Percentiles rank a stretch among this genome's conserved stretches.
phyloP scores from a whole-genome alignment of 805 yeast genomes.

The Hyphopichia homilentoma region DNA sequence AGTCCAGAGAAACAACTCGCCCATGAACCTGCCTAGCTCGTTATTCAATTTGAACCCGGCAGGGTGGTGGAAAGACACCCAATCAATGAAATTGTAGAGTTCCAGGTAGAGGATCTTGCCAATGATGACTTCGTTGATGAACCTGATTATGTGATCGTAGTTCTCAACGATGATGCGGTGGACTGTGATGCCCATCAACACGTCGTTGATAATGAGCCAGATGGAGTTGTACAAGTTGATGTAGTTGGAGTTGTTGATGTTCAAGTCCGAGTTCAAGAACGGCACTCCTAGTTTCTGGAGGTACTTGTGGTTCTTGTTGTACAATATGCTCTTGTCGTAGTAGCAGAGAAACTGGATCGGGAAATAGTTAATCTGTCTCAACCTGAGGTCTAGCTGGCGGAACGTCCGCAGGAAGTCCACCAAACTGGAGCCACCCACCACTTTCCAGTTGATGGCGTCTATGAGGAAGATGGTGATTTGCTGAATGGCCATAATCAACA shows the following conservation, averaged over 20 bases:
- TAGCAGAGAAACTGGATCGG: slow-evolving; percentile 74
- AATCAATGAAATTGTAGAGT: slow-evolving; percentile 48
- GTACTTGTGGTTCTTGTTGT: slow-evolving; percentile 35
- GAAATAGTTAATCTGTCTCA: slow-evolving; percentile 71
- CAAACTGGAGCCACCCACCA: slow-evolving; percentile 17
- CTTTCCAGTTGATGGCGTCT: slow-evolving; percentile 22
- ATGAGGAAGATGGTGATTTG: slow-evolving; percentile 15
- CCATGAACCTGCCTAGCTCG: slow-evolving; percentile 80
- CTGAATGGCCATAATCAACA: slow-evolving; percentile 13
- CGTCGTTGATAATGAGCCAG: slow-evolving; percentile 84
- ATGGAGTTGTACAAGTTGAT: slow-evolving; percentile 79
- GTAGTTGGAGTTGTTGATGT: slow-evolving; percentile 49
- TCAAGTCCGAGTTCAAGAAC: slow-evolving; percentile 30
- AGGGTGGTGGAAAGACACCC: slow-evolving; percentile 80
- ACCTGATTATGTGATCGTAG: slow-evolving; percentile 14
- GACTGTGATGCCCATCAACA: slow-evolving; percentile 66
- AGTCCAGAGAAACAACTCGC: slow-evolving; percentile 85
- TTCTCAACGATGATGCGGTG: slow-evolving; percentile 41
- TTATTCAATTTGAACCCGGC: slow-evolving; percentile 91
- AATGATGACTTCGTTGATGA: slow-evolving; percentile 26
- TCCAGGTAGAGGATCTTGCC: slow-evolving; percentile 40
- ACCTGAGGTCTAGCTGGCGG: slow-evolving; percentile 73
- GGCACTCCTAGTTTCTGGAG: slow-evolving; percentile 40
- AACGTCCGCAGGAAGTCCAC: slow-evolving; percentile 57
- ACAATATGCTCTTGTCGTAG: slow-evolving; percentile 38